Conservation (phyloP, 495 filamentous ascomycete species). For the Penicillium macrosclerotiorum region DNA sequence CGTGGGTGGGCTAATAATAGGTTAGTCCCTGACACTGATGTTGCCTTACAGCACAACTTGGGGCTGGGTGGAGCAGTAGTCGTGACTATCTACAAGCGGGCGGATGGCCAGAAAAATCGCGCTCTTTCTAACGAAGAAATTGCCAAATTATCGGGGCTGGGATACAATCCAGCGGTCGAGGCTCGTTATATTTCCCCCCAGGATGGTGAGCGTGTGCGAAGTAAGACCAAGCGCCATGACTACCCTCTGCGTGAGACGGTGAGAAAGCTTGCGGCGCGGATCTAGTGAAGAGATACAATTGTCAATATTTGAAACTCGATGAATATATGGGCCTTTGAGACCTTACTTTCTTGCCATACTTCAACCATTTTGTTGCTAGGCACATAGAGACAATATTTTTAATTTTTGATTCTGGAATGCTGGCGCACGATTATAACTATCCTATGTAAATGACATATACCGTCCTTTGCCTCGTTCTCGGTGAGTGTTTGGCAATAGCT, state of each 20-base stretch:
- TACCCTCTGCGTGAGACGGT: conserved; percentile 20
- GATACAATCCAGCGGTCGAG: conserved; percentile 84
- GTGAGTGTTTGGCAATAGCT: too few species aligned
- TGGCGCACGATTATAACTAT: too few species aligned
- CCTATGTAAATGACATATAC: too few species aligned
- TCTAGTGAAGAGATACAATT: conserved; percentile 3
- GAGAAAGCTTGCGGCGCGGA: conserved; percentile 18
- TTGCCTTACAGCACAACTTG: conserved; percentile 80
- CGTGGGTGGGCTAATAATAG: conserved; percentile 93
- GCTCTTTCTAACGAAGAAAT: conserved; percentile 50
- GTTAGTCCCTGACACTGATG: conserved; percentile 59
- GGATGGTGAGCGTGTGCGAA: conserved; percentile 26
- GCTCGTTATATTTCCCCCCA: conserved; percentile 38
- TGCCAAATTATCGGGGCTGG: conserved; percentile 53
- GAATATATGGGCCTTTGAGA: too few species aligned
- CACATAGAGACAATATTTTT: too few species aligned
- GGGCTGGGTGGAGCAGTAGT: conserved; percentile 84
- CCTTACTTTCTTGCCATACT: too few species aligned
- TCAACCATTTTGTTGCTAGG: too few species aligned
- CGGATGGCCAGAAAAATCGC: conserved; percentile 57
- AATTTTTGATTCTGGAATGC: too few species aligned
- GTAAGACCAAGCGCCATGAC: conserved; percentile 22
- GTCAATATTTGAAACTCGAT: neutral
- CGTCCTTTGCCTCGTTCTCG: too few species aligned
- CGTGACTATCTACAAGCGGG: conserved; percentile 73